These are phyloP conservation scores for Erysimum cheiri DNA, from an alignment of 441 rosid species.

Conservation along the genomic window DNA sequence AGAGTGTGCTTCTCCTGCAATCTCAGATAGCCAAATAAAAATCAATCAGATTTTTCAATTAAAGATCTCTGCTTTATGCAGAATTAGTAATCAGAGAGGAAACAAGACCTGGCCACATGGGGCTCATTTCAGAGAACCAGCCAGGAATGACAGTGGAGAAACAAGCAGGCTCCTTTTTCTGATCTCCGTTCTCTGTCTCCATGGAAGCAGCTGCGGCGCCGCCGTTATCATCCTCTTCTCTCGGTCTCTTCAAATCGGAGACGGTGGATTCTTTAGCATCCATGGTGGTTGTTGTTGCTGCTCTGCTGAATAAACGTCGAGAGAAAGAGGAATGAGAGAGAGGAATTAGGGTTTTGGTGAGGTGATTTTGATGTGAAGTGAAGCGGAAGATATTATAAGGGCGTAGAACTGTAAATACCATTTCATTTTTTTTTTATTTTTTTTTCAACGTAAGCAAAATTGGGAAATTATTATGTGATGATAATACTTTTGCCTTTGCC, in stretches of 20 bases:
- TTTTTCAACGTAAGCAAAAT: neutral
- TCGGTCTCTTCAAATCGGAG: constrained; percentile 75
- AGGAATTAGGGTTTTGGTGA: constrained; percentile 41
- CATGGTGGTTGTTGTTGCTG: constrained; percentile 12
- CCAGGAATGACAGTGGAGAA: constrained; percentile 88
- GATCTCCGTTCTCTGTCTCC: constrained; percentile 41
- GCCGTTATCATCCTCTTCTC: constrained; percentile 63
- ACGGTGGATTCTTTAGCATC: constrained; percentile 36
- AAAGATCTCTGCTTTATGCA: neutral
- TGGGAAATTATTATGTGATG: constrained; percentile 42
- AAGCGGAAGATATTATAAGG: constrained; percentile 38
- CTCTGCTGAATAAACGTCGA: neutral
- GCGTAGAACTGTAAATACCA: constrained; percentile 12
- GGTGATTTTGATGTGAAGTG: constrained; percentile 30
- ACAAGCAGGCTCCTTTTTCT: constrained; percentile 46
- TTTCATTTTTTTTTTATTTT: neutral
- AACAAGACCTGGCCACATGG: constrained; percentile 93
- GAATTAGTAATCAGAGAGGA: neutral
- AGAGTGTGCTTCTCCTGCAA: constrained; percentile 97
- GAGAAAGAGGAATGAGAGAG: constrained; percentile 30
- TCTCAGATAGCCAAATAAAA: neutral
- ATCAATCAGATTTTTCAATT: neutral
- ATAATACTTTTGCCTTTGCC: constrained; percentile 32
- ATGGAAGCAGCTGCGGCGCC: constrained; percentile 41
- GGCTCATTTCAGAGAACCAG: constrained; percentile 99